Evolutionary conservation across 164 flowering plant genomes (phyloP).

Genomic region (Euptelea pleiosperma): DNA sequence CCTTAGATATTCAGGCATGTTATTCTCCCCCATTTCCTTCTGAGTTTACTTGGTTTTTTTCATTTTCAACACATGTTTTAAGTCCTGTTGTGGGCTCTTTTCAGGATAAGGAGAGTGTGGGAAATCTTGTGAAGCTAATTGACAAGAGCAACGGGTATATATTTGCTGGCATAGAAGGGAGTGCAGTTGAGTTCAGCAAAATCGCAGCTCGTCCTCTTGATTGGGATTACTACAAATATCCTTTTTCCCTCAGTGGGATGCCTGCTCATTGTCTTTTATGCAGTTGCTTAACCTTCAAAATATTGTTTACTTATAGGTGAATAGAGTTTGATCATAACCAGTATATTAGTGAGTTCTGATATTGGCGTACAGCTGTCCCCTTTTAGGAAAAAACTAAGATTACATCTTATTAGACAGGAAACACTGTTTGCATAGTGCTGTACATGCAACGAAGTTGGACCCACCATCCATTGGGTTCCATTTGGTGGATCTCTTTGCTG

Average conservation of each 20-base stretch:
- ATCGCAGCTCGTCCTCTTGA: slow-evolving; percentile 73
- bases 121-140: slow-evolving; percentile 80
- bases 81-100: slow-evolving; percentile 9
- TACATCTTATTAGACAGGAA: too few species aligned
- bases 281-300: neutral
- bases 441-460: too few species aligned
- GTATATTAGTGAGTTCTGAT: too few species aligned
- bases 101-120: slow-evolving; percentile 92
- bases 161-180: slow-evolving; percentile 72
- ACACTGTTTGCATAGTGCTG: too few species aligned
- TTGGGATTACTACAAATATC: slow-evolving; percentile 98
- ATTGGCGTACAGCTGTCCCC: too few species aligned
- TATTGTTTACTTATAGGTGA: neutral
- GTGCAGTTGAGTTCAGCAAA: slow-evolving; percentile 93
- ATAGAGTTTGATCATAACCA: too few species aligned
- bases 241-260: slow-evolving; percentile 29
- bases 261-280: neutral
- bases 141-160: slow-evolving; percentile 91
- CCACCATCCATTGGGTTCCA: too few species aligned
- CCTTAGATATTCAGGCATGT: slow-evolving; percentile 84
- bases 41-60: neutral
- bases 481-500: too few species aligned
- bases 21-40: neutral
- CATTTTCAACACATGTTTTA: neutral
- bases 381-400: neutral